These are phyloP conservation scores for Neostapfia colusana DNA, from an alignment of 176 grass and related monocot genomes.

Conservation along the genomic window DNA sequence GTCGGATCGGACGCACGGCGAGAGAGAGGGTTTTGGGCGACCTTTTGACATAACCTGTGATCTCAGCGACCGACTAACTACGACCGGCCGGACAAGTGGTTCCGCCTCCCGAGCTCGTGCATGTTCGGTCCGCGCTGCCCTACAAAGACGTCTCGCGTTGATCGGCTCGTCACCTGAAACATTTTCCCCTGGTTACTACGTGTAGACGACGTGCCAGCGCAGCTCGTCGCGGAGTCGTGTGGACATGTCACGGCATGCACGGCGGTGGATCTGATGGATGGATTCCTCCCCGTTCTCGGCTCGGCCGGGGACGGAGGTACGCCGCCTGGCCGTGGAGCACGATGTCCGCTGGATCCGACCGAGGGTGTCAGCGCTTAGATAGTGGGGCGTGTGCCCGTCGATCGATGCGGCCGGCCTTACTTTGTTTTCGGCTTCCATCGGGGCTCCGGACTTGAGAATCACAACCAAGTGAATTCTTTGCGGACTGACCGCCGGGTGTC, in stretches of 20 bases:
- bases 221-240: neutral
- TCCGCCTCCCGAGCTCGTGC: too few species aligned
- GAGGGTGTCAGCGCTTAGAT: neutral
- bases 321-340: neutral
- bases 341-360: neutral
- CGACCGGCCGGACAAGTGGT: too few species aligned
- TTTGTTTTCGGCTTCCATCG: neutral
- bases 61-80: too few species aligned
- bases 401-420: neutral
- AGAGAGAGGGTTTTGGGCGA: too few species aligned
- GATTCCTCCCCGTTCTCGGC: neutral
- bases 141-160: too few species aligned
- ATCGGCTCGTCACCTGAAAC: neutral
- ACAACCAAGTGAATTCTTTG: neutral
- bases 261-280: slow-evolving; percentile 22
- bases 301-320: neutral
- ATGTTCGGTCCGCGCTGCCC: too few species aligned
- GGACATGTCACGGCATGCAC: neutral
- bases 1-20: too few species aligned
- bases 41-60: too few species aligned
- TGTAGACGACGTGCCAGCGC: neutral
- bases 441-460: neutral
- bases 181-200: neutral
- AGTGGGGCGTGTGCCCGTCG: neutral
- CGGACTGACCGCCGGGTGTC: neutral